Evolutionary conservation across 768 basidiomycete genomes (phyloP).

Genomic region (Lenzites betulinus): DNA sequence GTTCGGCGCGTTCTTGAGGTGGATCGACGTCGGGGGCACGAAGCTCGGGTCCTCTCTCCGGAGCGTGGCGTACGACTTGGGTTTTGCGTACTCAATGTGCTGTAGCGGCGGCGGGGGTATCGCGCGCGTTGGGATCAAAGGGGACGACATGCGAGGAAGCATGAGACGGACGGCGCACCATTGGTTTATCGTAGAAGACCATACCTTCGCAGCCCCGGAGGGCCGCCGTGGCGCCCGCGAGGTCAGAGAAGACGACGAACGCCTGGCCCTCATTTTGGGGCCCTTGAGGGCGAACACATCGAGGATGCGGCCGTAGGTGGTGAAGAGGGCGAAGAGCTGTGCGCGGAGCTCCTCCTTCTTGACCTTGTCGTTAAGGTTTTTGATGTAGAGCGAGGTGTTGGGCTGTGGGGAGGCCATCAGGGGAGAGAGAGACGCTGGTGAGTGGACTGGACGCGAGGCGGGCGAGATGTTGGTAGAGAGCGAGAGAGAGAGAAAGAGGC

Average conservation of each 20-base stretch:
- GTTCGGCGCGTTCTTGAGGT: slow-evolving; percentile 46
- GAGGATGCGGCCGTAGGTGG: slow-evolving; percentile 90
- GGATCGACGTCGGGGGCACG: slow-evolving; percentile 67
- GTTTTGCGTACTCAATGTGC: slow-evolving; percentile 91
- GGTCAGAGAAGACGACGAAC: slow-evolving; percentile 93
- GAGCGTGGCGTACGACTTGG: slow-evolving; percentile 84
- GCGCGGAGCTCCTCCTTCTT: slow-evolving; percentile 86
- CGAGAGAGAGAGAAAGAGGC: no score
- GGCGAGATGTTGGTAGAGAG: no score
- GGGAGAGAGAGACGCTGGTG: no score
- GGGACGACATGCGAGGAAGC: slow-evolving; percentile 25
- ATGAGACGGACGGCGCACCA: slow-evolving; percentile 55
- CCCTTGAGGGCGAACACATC: slow-evolving; percentile 90
- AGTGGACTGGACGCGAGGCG: neutral
- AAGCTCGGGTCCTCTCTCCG: slow-evolving; percentile 80
- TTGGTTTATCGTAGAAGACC: slow-evolving; percentile 88
- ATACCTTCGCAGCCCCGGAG: slow-evolving; percentile 93
- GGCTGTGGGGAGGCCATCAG: slow-evolving; percentile 63
- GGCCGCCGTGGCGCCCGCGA: slow-evolving; percentile 87
- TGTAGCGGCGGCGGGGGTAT: slow-evolving; percentile 36
- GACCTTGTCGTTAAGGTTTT: slow-evolving; percentile 91
- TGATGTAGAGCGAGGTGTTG: slow-evolving; percentile 86
- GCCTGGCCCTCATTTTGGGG: slow-evolving; percentile 89
- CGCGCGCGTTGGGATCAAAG: slow-evolving; percentile 30
- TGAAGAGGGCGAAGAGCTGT: slow-evolving; percentile 87